These are phyloP conservation scores for Candida hispaniensis DNA, from an alignment of 805 yeast genomes.

Conservation along the genomic window DNA sequence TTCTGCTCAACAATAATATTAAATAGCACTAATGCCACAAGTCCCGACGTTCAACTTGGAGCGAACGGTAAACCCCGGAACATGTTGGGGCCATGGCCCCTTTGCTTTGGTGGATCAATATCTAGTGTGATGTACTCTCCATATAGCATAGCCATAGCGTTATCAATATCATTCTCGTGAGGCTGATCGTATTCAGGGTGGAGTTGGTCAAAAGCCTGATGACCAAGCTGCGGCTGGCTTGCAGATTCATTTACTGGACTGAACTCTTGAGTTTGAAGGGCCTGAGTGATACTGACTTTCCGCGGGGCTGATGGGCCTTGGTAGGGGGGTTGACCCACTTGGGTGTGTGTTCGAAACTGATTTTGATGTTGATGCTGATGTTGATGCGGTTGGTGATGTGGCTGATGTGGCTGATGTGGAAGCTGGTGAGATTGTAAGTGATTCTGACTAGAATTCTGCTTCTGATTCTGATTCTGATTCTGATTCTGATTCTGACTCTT, in stretches of 20 bases:
- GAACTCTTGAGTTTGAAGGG: no score
- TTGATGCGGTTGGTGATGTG: constrained; percentile 8
- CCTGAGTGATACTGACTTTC: no score
- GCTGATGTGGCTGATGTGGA: constrained; percentile 19
- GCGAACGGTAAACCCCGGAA: constrained; percentile 15
- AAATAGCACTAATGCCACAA: no score
- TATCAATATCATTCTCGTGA: constrained; percentile 13
- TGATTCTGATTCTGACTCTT: not conserved
- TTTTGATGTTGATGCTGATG: constrained; percentile 11
- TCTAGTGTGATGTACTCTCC: constrained; percentile 11
- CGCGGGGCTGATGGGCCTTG: no score
- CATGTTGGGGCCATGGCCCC: constrained; percentile 7
- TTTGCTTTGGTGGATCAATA: constrained; percentile 4
- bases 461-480: constrained; percentile 6
- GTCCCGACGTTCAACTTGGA: constrained; percentile 8
- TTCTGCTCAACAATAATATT: no score
- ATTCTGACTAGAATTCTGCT: constrained; percentile 6
- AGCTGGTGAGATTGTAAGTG: constrained; percentile 17
- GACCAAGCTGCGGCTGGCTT: no score
- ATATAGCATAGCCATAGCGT: constrained; percentile 14
- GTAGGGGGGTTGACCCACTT: no score
- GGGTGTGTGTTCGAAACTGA: no score
- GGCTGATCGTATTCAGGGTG: no score
- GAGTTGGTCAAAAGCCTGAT: no score
- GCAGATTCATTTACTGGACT: no score